phyloP scores from a whole-genome alignment of 2,329 filamentous ascomycete species.

The Trichoderma koningiopsis region DNA sequence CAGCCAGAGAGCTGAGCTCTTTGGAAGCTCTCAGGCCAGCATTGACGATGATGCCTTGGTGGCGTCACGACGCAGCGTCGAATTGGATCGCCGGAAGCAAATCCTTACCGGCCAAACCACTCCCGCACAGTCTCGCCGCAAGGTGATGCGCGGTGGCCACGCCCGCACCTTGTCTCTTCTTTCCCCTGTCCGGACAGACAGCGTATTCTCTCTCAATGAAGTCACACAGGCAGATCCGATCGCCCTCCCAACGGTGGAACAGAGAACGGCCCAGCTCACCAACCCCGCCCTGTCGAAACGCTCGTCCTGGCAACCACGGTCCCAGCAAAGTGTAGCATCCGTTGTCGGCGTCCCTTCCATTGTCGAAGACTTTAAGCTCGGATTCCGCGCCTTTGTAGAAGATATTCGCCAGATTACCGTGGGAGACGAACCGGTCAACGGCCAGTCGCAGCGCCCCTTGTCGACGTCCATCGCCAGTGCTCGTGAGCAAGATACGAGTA shows the following conservation, averaged over 20 bases:
- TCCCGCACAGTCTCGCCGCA: constrained; percentile 52
- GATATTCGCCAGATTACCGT: constrained; percentile 95
- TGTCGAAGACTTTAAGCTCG: constrained; percentile 84
- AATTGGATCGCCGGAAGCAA: constrained; percentile 74
- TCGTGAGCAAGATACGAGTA: constrained; percentile 26
- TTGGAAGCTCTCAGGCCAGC: constrained; percentile 9
- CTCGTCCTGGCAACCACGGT: constrained; percentile 61
- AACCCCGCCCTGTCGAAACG: constrained; percentile 53
- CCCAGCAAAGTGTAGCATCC: constrained; percentile 46
- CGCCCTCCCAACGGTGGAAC: constrained; percentile 36
- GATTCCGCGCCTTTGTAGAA: constrained; percentile 92
- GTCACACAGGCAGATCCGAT: constrained; percentile 38
- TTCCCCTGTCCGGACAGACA: constrained; percentile 61
- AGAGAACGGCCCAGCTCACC: constrained; percentile 40
- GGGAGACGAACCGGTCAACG: constrained; percentile 82
- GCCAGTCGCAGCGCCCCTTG: constrained; percentile 39
- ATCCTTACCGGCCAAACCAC: constrained; percentile 56
- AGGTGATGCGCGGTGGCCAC: constrained; percentile 69
- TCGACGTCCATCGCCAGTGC: constrained; percentile 37
- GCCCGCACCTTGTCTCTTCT: constrained; percentile 74
- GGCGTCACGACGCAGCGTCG: constrained; percentile 49
- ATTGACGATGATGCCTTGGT: constrained; percentile 39
- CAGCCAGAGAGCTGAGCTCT: constrained; percentile 21
- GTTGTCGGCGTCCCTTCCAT: constrained; percentile 65
- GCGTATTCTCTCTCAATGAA: constrained; percentile 48